Conservation (phyloP, 129 eudicot species). For the Flaveria ramosissima region DNA sequence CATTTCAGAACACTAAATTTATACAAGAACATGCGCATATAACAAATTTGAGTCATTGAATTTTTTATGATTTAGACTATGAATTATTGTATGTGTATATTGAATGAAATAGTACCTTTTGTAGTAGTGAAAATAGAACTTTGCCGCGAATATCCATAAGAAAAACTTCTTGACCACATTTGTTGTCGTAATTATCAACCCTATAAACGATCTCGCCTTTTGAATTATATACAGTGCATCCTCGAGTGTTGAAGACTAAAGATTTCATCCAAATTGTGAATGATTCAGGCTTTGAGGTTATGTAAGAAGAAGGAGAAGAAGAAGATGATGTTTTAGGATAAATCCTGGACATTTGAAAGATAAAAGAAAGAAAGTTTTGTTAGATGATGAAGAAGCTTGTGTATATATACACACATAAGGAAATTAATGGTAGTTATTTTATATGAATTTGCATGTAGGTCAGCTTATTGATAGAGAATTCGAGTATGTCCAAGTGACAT, state of each 20-base stretch:
- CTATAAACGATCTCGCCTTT: constrained; percentile 56
- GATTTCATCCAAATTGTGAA: constrained; percentile 83
- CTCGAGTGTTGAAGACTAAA: constrained; percentile 59
- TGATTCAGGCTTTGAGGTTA: constrained; percentile 40
- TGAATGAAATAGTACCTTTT: constrained; percentile 47
- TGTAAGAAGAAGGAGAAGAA: constrained; percentile 30
- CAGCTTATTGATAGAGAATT: constrained; percentile 34
- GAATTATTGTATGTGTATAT: neutral
- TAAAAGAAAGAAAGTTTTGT: constrained; percentile 25
- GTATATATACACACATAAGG: constrained; percentile 12
- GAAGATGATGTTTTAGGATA: constrained; percentile 39
- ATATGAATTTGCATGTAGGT: constrained; percentile 33
- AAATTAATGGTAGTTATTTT: constrained; percentile 6
- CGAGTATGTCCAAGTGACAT: constrained; percentile 33
- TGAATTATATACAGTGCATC: constrained; percentile 66
- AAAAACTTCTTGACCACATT: constrained; percentile 45
- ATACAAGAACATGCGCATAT: no score
- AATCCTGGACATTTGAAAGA: constrained; percentile 53
- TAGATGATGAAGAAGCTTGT: constrained; percentile 24
- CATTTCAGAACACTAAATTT: no score
- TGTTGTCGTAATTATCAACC: constrained; percentile 63
- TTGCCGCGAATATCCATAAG: constrained; percentile 62
- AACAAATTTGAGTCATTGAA: no score
- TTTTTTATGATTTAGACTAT: no score
- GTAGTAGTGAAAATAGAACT: constrained; percentile 51